Conservation (phyloP, 768 basidiomycete genomes). For the Leccinum variicolor region DNA sequence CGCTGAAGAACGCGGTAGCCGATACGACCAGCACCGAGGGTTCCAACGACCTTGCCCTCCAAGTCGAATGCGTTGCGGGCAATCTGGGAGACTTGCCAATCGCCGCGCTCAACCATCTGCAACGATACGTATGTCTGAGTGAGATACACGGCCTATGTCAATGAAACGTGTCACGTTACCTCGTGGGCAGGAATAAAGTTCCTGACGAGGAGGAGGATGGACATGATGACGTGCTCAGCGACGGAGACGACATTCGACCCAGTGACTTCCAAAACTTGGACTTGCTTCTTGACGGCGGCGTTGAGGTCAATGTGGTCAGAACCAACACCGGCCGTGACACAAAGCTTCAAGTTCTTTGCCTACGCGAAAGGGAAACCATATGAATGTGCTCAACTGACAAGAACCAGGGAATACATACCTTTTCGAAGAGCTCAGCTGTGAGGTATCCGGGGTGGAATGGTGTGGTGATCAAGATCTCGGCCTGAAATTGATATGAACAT, state of each 20-base stretch:
- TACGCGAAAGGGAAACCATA: conserved; percentile 27
- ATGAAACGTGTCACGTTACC: conserved; percentile 33
- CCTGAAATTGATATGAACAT: conserved; percentile 36
- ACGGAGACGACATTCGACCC: conserved; percentile 91
- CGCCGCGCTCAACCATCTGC: conserved; percentile 78
- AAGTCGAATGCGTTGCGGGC: conserved; percentile 85
- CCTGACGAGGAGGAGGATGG: conserved; percentile 84
- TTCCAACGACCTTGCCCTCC: conserved; percentile 89
- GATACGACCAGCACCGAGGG: conserved; percentile 80
- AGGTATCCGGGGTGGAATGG: conserved; percentile 88
- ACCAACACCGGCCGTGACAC: conserved; percentile 88
- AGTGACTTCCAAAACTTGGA: conserved; percentile 84
- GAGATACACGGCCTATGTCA: background rate
- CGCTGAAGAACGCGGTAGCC: conserved; percentile 86
- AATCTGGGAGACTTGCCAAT: conserved; percentile 84
- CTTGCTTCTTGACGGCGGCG: conserved; percentile 73
- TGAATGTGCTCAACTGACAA: background rate
- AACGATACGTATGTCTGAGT: background rate
- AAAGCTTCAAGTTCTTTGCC: conserved; percentile 88
- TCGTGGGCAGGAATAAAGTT: conserved; percentile 90
- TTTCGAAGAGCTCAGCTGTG: conserved; percentile 66
- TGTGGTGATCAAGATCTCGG: conserved; percentile 78
- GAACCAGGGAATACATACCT: conserved; percentile 37
- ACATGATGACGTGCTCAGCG: conserved; percentile 89
- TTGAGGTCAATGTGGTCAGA: conserved; percentile 91